Evolutionary conservation across 352 stramenopile species (phyloP), one percentile per base, ranked within the genome.

Genomic region (Aphanomyces stellatus): DNA sequence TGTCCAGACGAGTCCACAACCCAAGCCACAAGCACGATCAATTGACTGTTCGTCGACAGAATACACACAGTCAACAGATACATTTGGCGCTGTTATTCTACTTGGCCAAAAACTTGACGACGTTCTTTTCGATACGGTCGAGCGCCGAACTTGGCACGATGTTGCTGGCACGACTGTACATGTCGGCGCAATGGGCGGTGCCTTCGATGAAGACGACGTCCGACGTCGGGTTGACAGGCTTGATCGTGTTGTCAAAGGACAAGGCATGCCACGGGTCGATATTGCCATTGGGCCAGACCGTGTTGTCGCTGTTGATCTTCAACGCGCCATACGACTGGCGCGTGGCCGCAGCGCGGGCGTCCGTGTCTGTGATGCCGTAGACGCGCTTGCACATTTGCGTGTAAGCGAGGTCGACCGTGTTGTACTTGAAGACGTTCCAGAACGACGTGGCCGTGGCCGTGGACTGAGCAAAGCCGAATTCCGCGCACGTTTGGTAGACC

Each of bases 221-320:
- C 17, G 53, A 62, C 25, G 13, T 40, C 10, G 53, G 53, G 53
- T 62, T 62, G 19, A 40, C 30, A 31, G 30, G 53, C 31, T 62
- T 24, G 19, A 25, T 48, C 33, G 53, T 46, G 53, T 62, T 62
- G 5, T 11, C 31, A 11, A 72, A 34, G 10, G 68, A 68, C 24
- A 72, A 35, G 53, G 33, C 53, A 34, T 61, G 62, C 87, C 87
- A 96, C 27, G 87, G 87, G 33, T 96, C 87, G 62, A 95, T 87
- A 0, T 70, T 80, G 35, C 83, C 82, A 60, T 91, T 90, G 28
- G 82, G 85, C 56, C 89, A 95, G 69, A 90, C 91, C 27, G 95
- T 80, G 34, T 82, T 87, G 67, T 89, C 79, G 19, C 75, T 79
- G 31, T 76, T 68, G 8, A 87, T 87, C 34, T 87, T 71, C 13